Conservation (phyloP, 2,329 filamentous ascomycete genomes). For the Chaetomium olivaceum region DNA sequence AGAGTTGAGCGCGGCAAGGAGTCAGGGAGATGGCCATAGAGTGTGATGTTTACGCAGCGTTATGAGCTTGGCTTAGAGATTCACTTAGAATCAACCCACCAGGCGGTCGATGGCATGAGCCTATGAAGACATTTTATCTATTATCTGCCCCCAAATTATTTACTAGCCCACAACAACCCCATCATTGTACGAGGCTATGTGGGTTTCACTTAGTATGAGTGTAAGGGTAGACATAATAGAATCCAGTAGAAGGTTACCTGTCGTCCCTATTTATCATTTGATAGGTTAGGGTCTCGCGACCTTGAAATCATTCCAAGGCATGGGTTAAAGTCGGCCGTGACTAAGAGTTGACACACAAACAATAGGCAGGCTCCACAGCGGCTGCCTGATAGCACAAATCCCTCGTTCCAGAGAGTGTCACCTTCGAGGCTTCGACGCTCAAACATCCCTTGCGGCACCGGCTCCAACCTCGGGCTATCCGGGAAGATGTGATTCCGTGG, state of each 20-base stretch:
- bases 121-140: too few relatives aligned
- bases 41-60: neutral
- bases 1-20: neutral
- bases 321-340: neutral
- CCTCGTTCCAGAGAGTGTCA: neutral
- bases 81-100: neutral
- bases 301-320: neutral
- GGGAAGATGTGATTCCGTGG: constrained; percentile 8
- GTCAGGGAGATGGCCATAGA: neutral
- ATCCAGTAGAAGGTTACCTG: too few relatives aligned
- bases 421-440: neutral
- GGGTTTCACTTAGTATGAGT: too few relatives aligned
- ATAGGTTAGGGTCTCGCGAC: neutral
- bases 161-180: too few relatives aligned
- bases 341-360: neutral
- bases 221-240: too few relatives aligned
- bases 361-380: neutral
- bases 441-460: neutral
- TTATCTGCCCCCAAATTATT: too few relatives aligned
- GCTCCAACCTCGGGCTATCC: constrained; percentile 1
- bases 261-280: too few relatives aligned
- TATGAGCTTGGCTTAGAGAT: neutral
- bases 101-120: neutral
- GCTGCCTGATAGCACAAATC: neutral
- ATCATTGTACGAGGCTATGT: too few relatives aligned